Evolutionary conservation across 345 rosid species (phyloP).

Genomic region (Viola odorata): DNA sequence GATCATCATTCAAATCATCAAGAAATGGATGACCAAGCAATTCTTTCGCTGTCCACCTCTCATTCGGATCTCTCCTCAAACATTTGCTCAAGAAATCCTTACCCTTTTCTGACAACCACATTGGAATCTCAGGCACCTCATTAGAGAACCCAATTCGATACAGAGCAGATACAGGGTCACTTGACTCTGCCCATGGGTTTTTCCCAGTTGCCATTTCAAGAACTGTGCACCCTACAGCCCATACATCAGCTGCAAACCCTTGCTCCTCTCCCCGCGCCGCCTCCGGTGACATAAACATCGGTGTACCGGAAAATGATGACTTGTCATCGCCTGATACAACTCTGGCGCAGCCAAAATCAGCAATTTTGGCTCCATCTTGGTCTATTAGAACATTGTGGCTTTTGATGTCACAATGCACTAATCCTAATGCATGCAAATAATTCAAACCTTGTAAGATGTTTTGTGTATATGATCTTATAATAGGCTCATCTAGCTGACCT

Average conservation of each 20-base stretch:
- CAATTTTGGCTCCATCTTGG: conserved; percentile 52
- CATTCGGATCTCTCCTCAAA: conserved; percentile 46
- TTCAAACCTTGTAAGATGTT: conserved; percentile 51
- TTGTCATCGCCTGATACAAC: conserved; percentile 12
- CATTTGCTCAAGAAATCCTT: conserved; percentile 66
- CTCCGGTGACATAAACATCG: conserved; percentile 94
- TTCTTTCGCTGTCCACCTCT: conserved; percentile 58
- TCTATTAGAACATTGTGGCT: conserved; percentile 63
- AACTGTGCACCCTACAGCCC: conserved; percentile 80
- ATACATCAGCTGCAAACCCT: conserved; percentile 72
- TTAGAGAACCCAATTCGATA: conserved; percentile 70
- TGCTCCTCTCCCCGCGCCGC: conserved; percentile 83
- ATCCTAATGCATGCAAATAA: conserved; percentile 55
- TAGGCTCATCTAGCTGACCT: conserved; percentile 49
- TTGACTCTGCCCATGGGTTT: conserved; percentile 61
- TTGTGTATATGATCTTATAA: conserved; percentile 34
- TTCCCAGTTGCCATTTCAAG: conserved; percentile 77
- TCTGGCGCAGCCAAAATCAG: conserved; percentile 80
- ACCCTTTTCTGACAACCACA: conserved; percentile 50
- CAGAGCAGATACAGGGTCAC: conserved; percentile 59
- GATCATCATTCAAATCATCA: conserved; percentile 15
- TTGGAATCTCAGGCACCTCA: conserved; percentile 60
- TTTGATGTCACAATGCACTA: conserved; percentile 81
- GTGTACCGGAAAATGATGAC: conserved; percentile 65
- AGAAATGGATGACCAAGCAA: conserved; percentile 73